Conservation (phyloP, 208 protist genomes). For the Crithidia sp. region DNA sequence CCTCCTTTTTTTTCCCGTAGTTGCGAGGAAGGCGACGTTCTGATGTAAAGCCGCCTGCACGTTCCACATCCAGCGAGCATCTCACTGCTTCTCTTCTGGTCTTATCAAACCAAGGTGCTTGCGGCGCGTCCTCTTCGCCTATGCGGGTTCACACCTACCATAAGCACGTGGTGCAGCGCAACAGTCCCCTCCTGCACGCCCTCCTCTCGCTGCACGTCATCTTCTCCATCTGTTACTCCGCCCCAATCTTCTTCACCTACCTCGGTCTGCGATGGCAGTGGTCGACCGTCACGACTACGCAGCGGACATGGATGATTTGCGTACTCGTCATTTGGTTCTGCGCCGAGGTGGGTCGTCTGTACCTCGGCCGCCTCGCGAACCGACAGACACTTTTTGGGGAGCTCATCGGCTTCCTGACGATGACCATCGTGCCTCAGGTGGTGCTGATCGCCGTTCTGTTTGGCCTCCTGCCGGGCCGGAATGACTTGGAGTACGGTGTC, state of each 20-base stretch:
- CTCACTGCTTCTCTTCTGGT: too few relatives aligned
- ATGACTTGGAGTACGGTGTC: conserved; percentile 66
- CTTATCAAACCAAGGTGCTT: too few relatives aligned
- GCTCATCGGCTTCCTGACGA: conserved; percentile 50
- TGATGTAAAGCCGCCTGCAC: background rate
- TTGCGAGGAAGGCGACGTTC: background rate
- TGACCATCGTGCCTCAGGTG: conserved; percentile 68
- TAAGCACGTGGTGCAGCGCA: conserved; percentile 53
- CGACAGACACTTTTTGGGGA: conserved; percentile 44
- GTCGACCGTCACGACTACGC: conserved; percentile 12
- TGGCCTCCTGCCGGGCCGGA: conserved; percentile 42
- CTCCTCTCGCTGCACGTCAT: conserved; percentile 49
- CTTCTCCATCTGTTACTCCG: conserved; percentile 63
- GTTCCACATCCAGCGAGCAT: too few relatives aligned
- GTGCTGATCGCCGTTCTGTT: conserved; percentile 50
- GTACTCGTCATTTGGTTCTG: conserved; percentile 57
- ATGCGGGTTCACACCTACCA: conserved; percentile 85
- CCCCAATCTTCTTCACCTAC: conserved; percentile 55
- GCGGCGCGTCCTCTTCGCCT: too few relatives aligned
- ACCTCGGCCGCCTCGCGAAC: conserved; percentile 56
- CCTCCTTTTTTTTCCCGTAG: background rate
- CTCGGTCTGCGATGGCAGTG: conserved; percentile 44
- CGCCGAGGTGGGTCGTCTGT: conserved; percentile 52
- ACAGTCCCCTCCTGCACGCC: conserved; percentile 52
- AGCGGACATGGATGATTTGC: conserved; percentile 51